Evolutionary conservation across 2,329 filamentous ascomycete genomes (phyloP), one percentile per base, ranked within the genome.

Genomic region (Coniella lustricola): DNA sequence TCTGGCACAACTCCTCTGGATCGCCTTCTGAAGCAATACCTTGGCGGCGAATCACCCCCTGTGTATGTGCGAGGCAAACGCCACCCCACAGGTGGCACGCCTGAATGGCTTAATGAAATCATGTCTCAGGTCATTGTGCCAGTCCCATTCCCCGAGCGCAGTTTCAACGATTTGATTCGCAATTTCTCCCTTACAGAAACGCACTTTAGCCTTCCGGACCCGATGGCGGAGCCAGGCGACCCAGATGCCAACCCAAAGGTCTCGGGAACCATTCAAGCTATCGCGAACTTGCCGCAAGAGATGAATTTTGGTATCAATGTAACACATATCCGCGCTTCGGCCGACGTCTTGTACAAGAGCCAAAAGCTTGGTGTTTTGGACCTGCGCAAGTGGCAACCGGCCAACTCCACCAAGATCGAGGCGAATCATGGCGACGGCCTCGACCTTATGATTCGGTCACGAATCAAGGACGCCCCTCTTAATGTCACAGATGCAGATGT

Each of bases 101-200:
- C 93, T 1, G 72, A 74, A 39, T 98, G 93, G 93, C 77, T 96
- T 41, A 77, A 79, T 13, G 81, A 90, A 44, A 75, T 98, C 18
- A 71, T 97, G 33, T 82, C 83, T 39, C 89, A 86, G 56, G 79
- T 97, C 45, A 90, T 84, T 0, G 75, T 97, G 1, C 90, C 90
- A 3, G 72, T 97, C 7, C 85, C 89, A 5, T 86, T 97, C 54
- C 87, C 89, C 0, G 89, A 89, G 4, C 81, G 83, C 50, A 83
- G 83, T 0, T 84, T 96, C 58, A 89, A 90, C 55, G 82, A 86
- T 55, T 70, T 95, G 14, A 85, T 98, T 62, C 85, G 84, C 57
- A 91, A 93, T 57, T 96, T 97, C 62, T 86, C 89, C 18, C 71
- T 97, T 55, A 81, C 82, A 2, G 79, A 96, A 61, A 88, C 94